Base-by-base conservation (phyloP, 192 early-diverging fungal species). In the Podila epicladia region DNA sequence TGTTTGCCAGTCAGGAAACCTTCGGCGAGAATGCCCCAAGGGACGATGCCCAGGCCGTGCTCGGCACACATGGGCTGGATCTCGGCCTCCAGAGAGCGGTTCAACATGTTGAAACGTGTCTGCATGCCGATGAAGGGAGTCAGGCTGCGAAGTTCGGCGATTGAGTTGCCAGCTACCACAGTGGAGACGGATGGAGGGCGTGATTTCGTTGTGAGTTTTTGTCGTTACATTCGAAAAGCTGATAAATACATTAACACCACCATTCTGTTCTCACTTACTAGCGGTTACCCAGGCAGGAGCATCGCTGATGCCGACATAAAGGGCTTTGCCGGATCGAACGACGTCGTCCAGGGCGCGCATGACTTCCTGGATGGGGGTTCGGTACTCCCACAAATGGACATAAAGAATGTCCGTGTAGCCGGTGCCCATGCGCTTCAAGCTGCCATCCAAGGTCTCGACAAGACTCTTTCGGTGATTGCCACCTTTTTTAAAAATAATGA, bases 281-380 rank as follows among this genome's bases (percentile, higher is more conserved):
- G 85, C 70, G n/a, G 91, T 73, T n/a, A 89, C 86, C 91, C 91
- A 88, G 13, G 85, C 74, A 13, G 80, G 82, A 55, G 82, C 75
- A 26, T 80, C 70, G 13, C 77, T 78, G 19, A 82, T 65, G 2
- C 84, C 91, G 11, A 90, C 68, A 75, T 93, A 93, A 0, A 86
- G 63, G 3, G 86, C 90, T 69, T 93, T 92, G 19, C 93, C 93
- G 9, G 80, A 60, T 13, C 86, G 62, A 29, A 94, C 88, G 62
- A 92, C 69, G 64, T 94, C 92, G 62, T 94, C 67, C 11, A 94
- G 65, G 5, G 93, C 89, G 37, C 85, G 80, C 88, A 94, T 90
- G 11, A 91, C 91, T 71, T 94, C 93, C 65, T 91, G 86, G 24
- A 91, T 80, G 8, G 93, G 87, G 0, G 92, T 90, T 32, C 82